Percentiles rank a stretch among this genome's conserved stretches.
Evolutionary conservation across 805 yeast species (phyloP).

Genomic region (Yamadazyma olivae): DNA sequence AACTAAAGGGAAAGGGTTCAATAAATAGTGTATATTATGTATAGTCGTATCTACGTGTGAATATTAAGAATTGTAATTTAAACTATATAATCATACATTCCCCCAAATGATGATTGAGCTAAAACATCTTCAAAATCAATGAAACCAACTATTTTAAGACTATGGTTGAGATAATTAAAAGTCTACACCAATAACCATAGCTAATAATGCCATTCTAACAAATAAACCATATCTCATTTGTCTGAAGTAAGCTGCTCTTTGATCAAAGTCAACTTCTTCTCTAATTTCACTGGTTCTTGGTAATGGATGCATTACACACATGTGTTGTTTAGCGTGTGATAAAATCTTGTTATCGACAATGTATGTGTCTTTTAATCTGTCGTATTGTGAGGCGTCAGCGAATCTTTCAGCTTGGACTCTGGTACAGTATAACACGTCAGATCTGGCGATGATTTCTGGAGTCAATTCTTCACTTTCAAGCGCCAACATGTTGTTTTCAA

Average conservation of each 20-base stretch:
- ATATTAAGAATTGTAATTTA: background rate
- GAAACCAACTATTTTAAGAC: background rate
- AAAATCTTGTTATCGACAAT: slow-evolving; percentile 90
- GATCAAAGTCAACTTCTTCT: slow-evolving; percentile 98
- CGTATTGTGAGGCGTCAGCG: slow-evolving; percentile 68
- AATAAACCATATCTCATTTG: slow-evolving; percentile 98
- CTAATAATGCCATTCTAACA: slow-evolving; percentile 97
- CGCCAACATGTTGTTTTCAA: slow-evolving; percentile 63
- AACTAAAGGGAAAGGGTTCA: too few species aligned
- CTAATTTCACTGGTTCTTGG: slow-evolving; percentile 96
- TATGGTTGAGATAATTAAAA: slow-evolving; percentile 34
- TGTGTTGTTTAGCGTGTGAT: slow-evolving; percentile 92
- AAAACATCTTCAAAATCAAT: too few species aligned
- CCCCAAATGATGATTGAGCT: background rate
- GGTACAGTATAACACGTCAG: slow-evolving; percentile 96
- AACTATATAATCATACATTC: background rate
- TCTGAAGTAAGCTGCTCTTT: slow-evolving; percentile 99
- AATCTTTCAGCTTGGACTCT: slow-evolving; percentile 98
- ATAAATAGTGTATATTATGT: background rate
- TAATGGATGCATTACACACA: slow-evolving; percentile 98
- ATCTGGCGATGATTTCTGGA: slow-evolving; percentile 77
- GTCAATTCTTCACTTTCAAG: slow-evolving; percentile 75
- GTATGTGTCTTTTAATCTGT: slow-evolving; percentile 85
- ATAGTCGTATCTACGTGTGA: slow-evolving; percentile 1
- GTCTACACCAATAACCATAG: slow-evolving; percentile 97